These are phyloP conservation scores for Boletus pseudopeckii DNA, from an alignment of 768 basidiomycete species.

Conservation along the genomic window DNA sequence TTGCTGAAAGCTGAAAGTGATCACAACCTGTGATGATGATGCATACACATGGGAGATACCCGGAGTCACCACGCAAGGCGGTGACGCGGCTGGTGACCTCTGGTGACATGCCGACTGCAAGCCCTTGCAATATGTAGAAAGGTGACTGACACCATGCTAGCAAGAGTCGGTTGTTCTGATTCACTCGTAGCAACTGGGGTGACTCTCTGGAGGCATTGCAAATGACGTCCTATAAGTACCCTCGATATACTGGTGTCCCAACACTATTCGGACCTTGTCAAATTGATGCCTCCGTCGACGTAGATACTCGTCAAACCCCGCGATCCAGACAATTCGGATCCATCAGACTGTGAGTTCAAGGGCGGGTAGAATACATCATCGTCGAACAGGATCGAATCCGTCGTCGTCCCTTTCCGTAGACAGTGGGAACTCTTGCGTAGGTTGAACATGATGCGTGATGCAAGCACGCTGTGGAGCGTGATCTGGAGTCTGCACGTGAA, in stretches of 20 bases:
- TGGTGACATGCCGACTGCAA: no score
- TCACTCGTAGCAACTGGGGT: background rate
- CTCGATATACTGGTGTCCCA: background rate
- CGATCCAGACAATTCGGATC: background rate
- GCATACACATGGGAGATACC: no score
- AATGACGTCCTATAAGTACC: background rate
- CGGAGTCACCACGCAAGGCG: no score
- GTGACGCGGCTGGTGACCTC: no score
- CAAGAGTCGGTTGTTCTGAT: background rate
- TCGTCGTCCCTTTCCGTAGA: background rate
- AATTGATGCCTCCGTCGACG: background rate
- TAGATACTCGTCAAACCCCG: background rate
- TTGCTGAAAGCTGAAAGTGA: no score
- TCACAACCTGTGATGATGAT: no score
- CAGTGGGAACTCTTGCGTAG: conserved; percentile 1
- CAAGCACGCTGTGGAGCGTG: conserved; percentile 2
- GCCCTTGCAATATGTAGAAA: no score
- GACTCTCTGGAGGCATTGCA: background rate
- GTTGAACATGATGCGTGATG: conserved; percentile 14
- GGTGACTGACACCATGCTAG: no score
- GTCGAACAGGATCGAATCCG: background rate
- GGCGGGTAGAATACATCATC: background rate
- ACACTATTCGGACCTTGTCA: no score
- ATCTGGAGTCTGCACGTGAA: conserved; percentile 2
- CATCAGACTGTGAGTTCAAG: background rate